Percentiles rank a stretch among this genome's conserved stretches.
These are phyloP conservation scores for Sisymbrium irio DNA, from an alignment of 345 rosid genomes.

Conservation along the genomic window DNA sequence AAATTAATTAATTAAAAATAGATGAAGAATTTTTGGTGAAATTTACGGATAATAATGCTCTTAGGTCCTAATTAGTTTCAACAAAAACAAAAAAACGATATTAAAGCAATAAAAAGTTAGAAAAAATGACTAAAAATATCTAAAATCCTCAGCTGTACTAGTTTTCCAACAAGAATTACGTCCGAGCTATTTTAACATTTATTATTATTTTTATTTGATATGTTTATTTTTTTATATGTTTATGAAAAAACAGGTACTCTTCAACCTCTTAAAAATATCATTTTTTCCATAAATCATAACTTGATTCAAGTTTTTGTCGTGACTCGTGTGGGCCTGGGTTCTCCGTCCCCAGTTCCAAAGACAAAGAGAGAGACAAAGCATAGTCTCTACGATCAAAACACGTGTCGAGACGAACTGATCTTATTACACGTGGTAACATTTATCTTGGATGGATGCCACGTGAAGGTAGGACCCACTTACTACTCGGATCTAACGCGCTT, in stretches of 20 bases:
- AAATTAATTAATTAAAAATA: too few relatives aligned
- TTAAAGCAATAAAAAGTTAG: not conserved
- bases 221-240: too few relatives aligned
- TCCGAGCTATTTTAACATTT: not conserved
- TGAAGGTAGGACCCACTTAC: not conserved
- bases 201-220: not conserved
- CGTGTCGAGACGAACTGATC: not conserved
- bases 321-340: conserved; percentile 10
- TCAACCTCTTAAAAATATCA: not conserved
- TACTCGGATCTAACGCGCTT: conserved; percentile 5
- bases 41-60: too few relatives aligned
- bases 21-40: too few relatives aligned
- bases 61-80: not conserved
- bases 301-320: conserved; percentile 18
- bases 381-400: conserved; percentile 7
- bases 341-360: conserved; percentile 5
- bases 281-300: not conserved
- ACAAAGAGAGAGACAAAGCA: conserved; percentile 5
- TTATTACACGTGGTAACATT: not conserved
- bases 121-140: not conserved
- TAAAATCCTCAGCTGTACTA: not conserved
- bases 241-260: not conserved
- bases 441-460: conserved; percentile 14
- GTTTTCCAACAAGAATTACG: not conserved
- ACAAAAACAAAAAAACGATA: not conserved